These are phyloP conservation scores for Trifolium pratense DNA, from an alignment of 306 rosid species.

Conservation along the genomic window DNA sequence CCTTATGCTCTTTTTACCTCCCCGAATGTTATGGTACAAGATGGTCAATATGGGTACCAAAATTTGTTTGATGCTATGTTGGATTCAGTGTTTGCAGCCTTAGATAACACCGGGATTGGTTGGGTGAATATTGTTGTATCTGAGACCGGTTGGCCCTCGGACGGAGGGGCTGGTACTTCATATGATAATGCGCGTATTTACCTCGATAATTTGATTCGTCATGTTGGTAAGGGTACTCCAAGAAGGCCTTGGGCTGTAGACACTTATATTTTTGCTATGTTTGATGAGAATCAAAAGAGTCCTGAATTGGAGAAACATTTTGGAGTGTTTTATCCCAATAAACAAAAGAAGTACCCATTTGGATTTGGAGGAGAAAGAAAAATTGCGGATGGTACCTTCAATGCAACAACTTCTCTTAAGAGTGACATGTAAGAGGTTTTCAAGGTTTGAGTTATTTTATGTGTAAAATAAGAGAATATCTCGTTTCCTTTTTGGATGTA, in stretches of 20 bases:
- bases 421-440: slow-evolving; percentile 43
- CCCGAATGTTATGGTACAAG: slow-evolving; percentile 53
- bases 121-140: slow-evolving; percentile 65
- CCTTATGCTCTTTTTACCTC: slow-evolving; percentile 61
- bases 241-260: slow-evolving; percentile 54
- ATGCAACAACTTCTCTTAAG: slow-evolving; percentile 42
- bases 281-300: slow-evolving; percentile 51
- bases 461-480: slow-evolving; percentile 16
- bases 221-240: slow-evolving; percentile 63
- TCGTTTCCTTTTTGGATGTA: background rate
- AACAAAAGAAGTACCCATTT: slow-evolving; percentile 53
- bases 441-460: background rate
- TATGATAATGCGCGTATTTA: slow-evolving; percentile 59
- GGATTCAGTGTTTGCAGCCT: slow-evolving; percentile 57
- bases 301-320: slow-evolving; percentile 49
- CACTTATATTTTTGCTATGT: slow-evolving; percentile 51
- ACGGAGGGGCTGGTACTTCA: slow-evolving; percentile 51
- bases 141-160: slow-evolving; percentile 78
- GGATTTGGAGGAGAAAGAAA: slow-evolving; percentile 46
- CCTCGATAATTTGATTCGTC: slow-evolving; percentile 55
- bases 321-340: slow-evolving; percentile 45
- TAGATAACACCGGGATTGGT: slow-evolving; percentile 60
- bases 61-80: slow-evolving; percentile 72
- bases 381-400: slow-evolving; percentile 17
- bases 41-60: slow-evolving; percentile 53